Base-by-base conservation (phyloP, 2,329 filamentous ascomycete genomes). In the Ilyonectria robusta region DNA sequence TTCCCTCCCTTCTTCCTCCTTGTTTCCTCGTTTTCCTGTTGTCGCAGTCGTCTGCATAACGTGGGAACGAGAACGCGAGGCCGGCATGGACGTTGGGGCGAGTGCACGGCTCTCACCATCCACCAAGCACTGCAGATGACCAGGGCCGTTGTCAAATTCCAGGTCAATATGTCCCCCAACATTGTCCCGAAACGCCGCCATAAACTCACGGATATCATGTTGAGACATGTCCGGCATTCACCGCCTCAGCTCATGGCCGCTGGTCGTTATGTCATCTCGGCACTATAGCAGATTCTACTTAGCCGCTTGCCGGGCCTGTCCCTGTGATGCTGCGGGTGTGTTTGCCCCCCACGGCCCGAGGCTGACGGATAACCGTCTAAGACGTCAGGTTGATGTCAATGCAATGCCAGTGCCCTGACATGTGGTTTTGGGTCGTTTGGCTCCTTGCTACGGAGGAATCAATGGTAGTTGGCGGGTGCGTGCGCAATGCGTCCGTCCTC, bases 181-280 rank as follows among this genome's bases (percentile, higher is more conserved):
- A 66, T 66, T 53, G 53, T 21, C 54, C 23, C 21, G 19, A 35
- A 26, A 29, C n/a, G 33, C 58, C 46, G 46, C 58, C 53, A 61
- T 61, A 66, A 51, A 67, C 64, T 59, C 64, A 71, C 63, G 57
- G 29, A 26, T 35, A 46, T 48, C 33, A 50, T 63, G 59, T 56
- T 72, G 68, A 54, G 70, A 55, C 56, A 62, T 65, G 37, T 29
- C 55, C 59, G 62, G 61, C 65, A 71, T 65, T 71, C 61, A 67
- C 68, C 70, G 63, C 65, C 58, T 74, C 64, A 59, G 51, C 48
- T 60, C 65, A 67, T 51, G 50, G 31, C 57, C 35, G 54, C 56
- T 42, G 62, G 40, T 51, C 26, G 60, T 59, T 67, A 65, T 67
- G 59, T 66, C 67, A 69, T 65, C 56, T 63, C 44, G 54, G 59